Base-by-base conservation (phyloP, 805 yeast genomes). In the Nematodospora valgi region DNA sequence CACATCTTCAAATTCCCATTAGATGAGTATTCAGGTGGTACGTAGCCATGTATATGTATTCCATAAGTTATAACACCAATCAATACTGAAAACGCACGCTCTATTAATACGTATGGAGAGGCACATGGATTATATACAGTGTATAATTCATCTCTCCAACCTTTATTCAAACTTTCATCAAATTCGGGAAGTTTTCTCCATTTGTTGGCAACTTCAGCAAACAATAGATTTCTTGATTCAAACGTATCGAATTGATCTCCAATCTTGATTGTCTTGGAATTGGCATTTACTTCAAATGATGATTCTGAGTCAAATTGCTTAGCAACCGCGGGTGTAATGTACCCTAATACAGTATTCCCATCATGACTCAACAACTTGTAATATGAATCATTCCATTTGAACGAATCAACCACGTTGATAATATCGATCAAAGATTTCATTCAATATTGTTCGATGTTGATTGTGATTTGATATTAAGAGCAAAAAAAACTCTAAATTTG, bases 41-140 rank as follows among this genome's bases (percentile, higher is more conserved):
- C 66, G 47, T 77, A 93, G 2, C 97, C 98, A 46, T 77, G 84
- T 18, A 89, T 68, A 55, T 93, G 98, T 4, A 82, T 81, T 1
- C 98, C 98, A 56, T 87, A 88, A 40, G 95, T 86, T 1, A 84
- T 79, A 8, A 93, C 82, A 0, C 98, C 98, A 27, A 91, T 52
- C 10, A 87, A 58, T 1, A 86, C 83, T 10, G 94, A 76, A 38
- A 86, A 76, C 0, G 96, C 81, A 27, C 98, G 68, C 56, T 93
- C 98, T 4, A 87, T 58, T 4, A 68, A 61, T 45, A 87, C 59
- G 49, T 91, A 93, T 0, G 83, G 82, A 1, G 38, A 43, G 12
- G 65, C 62, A 0, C 64, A 40, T 0, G 81, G 78, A 37, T 73
- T 70, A 58, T 81, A 86, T 4, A 89, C 77, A 0, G 81, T 70